These are phyloP conservation scores for Boletus vermiculosoides DNA, from an alignment of 768 basidiomycete genomes.

Conservation along the genomic window DNA sequence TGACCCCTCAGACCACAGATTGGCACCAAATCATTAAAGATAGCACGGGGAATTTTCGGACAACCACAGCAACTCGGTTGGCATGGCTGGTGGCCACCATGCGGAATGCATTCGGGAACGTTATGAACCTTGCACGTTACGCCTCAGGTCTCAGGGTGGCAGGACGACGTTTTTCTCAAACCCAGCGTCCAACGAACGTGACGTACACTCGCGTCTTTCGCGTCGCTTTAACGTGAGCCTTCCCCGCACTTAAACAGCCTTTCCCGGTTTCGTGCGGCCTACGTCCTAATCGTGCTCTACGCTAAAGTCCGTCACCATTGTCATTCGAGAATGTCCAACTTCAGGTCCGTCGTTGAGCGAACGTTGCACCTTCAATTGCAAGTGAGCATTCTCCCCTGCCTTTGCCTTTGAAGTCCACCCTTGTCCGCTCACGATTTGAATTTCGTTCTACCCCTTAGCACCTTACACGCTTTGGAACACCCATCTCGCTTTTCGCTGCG, in stretches of 20 bases:
- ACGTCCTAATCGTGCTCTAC: neutral
- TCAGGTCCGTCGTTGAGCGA: constrained; percentile 12
- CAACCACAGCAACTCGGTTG: neutral
- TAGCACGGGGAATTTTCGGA: neutral
- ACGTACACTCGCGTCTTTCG: neutral
- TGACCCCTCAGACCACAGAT: neutral
- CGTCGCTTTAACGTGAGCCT: neutral
- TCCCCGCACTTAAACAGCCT: neutral
- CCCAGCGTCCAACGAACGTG: neutral
- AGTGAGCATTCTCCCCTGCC: constrained; percentile 1
- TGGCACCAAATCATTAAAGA: neutral
- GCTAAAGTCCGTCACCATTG: neutral
- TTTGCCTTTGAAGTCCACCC: neutral
- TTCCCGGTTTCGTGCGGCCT: neutral
- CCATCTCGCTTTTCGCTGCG: constrained; percentile 4
- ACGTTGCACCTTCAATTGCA: constrained; percentile 6
- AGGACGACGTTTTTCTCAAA: neutral
- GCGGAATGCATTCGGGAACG: neutral
- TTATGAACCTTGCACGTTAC: neutral
- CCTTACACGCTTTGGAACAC: constrained; percentile 1
- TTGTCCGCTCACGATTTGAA: neutral
- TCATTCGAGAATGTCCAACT: constrained; percentile 1
- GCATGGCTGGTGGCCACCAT: neutral
- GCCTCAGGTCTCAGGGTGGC: neutral
- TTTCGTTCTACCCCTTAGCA: neutral